Base-by-base conservation (phyloP, 1,139 yeast species). In the Blastobotrys illinoisensis region DNA sequence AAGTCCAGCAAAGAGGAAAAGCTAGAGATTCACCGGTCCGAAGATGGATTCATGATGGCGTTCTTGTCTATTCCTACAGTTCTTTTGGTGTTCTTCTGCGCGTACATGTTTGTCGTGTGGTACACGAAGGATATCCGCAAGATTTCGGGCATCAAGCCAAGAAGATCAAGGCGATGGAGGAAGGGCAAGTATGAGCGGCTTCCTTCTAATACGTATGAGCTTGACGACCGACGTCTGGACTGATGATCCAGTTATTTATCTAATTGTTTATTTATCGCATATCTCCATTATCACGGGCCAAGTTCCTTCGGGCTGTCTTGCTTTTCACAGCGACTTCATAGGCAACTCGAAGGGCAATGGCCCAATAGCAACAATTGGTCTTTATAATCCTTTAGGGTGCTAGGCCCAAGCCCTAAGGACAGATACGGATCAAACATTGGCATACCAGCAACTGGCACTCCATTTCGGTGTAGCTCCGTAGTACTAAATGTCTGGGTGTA, bases 11-110 rank as follows among this genome's bases (percentile, higher is more conserved):
- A 80, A 61, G 78, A 74, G 53, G 83, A 78, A 58, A 52, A 49
- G 47, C 46, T 57, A 26, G 58, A 53, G 47, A 52, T 56, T 28
- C 48, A 56, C 44, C 44, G 50, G 40, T 46, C 55, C 60, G 81
- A 82, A 58, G 86, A 85, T 65, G 85, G 85, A 64, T 85, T 86
- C 64, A 76, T 84, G 60, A 79, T 82, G 48, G 74, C 87, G 64
- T 72, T 82, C 72, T 75, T 86, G 43, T 53, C 64, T 7, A 78
- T 87, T 67, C 96, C 96, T n/a, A 79, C 88, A 0, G 75, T 79
- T 55, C 88, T 86, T 28, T 70, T 82, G n/a, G 60, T 86, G 26
- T 79, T 83, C 20, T 83, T 53, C 20, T 53, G 55, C 46, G 53
- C 44, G 20, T 60, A 58, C 51, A 44, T 55, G 49, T 18, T 54